These are phyloP conservation scores for Chaetothyriales sp. DNA, from an alignment of 2,329 filamentous ascomycete species.

Conservation along the genomic window DNA sequence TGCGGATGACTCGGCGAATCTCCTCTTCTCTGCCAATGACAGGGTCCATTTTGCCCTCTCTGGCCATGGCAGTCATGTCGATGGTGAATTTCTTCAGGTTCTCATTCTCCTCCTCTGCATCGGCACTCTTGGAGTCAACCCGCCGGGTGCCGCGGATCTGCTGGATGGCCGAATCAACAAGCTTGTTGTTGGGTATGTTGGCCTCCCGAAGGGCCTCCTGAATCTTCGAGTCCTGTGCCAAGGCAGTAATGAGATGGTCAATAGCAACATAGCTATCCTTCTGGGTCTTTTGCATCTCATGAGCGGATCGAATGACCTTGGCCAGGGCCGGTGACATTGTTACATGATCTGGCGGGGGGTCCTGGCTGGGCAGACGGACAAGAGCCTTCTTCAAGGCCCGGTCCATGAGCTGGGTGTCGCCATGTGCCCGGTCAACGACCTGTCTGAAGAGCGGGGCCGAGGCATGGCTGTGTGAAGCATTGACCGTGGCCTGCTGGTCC, in stretches of 20 bases:
- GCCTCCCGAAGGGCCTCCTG: constrained; percentile 63
- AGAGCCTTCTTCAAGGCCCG: constrained; percentile 80
- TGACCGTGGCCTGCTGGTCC: constrained; percentile 55
- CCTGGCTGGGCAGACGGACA: constrained; percentile 82
- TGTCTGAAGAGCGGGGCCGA: constrained; percentile 75
- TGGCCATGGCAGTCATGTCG: constrained; percentile 91
- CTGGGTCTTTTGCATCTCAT: constrained; percentile 89
- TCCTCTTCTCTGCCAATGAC: constrained; percentile 87
- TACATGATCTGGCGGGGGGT: constrained; percentile 81
- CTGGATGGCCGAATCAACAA: constrained; percentile 79
- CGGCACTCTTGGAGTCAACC: constrained; percentile 91
- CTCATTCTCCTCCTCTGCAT: constrained; percentile 80
- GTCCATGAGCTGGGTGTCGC: constrained; percentile 78
- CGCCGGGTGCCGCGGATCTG: constrained; percentile 83
- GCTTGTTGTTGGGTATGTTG: constrained; percentile 80
- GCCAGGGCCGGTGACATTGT: constrained; percentile 69
- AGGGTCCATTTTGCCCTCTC: constrained; percentile 92
- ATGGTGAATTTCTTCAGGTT: constrained; percentile 97
- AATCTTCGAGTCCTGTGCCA: constrained; percentile 64
- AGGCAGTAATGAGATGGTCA: constrained; percentile 77
- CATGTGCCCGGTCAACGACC: constrained; percentile 83
- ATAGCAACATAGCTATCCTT: constrained; percentile 91
- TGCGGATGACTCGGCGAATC: constrained; percentile 86
- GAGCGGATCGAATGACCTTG: constrained; percentile 66
- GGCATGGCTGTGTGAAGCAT: constrained; percentile 48